These are phyloP conservation scores for Lobosporangium transversale DNA, from an alignment of 192 early-diverging fungal species.

Conservation along the genomic window DNA sequence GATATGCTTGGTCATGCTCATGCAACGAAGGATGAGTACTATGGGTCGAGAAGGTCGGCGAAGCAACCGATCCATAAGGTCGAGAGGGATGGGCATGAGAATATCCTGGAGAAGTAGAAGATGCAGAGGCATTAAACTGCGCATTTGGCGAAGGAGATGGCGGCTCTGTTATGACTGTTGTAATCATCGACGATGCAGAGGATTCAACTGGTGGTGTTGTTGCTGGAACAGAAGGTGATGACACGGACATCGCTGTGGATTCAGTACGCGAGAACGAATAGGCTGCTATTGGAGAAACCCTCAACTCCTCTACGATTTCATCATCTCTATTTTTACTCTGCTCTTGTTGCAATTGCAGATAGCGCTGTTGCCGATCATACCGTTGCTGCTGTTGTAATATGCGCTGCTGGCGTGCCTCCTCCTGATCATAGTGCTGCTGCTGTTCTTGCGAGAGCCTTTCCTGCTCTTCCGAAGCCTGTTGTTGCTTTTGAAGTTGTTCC, in stretches of 20 bases:
- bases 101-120: neutral
- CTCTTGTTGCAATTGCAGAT: neutral
- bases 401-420: neutral
- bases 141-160: slow-evolving; percentile 10
- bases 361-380: neutral
- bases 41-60: neutral
- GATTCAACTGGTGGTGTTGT: neutral
- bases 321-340: no score
- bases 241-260: slow-evolving; percentile 3
- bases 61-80: neutral
- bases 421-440: neutral
- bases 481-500: slow-evolving; percentile 27
- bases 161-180: neutral
- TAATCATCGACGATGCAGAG: neutral
- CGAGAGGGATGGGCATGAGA: neutral
- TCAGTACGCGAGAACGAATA: slow-evolving; percentile 8
- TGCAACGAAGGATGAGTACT: neutral
- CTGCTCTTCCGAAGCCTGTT: slow-evolving; percentile 5
- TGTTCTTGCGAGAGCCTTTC: neutral
- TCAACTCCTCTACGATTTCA: slow-evolving; percentile 9
- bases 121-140: neutral
- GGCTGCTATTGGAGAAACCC: neutral
- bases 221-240: neutral
- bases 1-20: neutral
- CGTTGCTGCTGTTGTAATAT: neutral